Evolutionary conservation across 139 green algal species (phyloP).

Genomic region (Picochlorum sp.): DNA sequence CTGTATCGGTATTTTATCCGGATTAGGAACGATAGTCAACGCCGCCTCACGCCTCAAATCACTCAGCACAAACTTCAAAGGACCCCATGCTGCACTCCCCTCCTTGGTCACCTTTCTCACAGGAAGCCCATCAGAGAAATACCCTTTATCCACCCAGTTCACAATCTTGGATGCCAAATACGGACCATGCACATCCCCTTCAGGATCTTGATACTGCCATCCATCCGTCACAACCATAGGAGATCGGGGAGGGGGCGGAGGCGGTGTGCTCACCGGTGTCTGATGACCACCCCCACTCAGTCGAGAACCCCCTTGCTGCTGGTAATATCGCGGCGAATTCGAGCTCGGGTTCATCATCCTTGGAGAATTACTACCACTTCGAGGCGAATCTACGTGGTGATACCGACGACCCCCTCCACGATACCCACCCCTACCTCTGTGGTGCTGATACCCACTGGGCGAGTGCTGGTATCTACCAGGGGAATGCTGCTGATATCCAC

Average conservation of each 20-base stretch:
- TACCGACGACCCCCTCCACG: background rate
- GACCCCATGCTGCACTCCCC: conserved; percentile 6
- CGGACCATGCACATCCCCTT: conserved; percentile 21
- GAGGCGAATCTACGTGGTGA: background rate
- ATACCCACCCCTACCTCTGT: background rate
- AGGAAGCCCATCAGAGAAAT: conserved; percentile 12
- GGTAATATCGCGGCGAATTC: too few species aligned
- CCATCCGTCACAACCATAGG: conserved; percentile 14
- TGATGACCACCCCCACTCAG: too few species aligned
- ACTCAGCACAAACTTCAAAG: conserved; percentile 15
- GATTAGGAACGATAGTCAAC: background rate
- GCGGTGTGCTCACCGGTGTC: background rate
- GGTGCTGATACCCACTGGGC: too few species aligned
- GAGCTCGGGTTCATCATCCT: too few species aligned
- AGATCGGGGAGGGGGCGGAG: background rate
- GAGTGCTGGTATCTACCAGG: too few species aligned
- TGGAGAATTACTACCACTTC: background rate
- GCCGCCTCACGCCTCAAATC: conserved; percentile 21
- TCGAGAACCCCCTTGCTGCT: too few species aligned
- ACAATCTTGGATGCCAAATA: conserved; percentile 24
- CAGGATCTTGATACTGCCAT: conserved; percentile 29
- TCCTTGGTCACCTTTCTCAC: conserved; percentile 18
- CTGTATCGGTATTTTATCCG: background rate
- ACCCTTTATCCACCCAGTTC: conserved; percentile 22
- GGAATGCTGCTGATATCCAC: too few species aligned